These are phyloP conservation scores for Vitis hybrid DNA, from an alignment of 177 flowering plant species.

Conservation along the genomic window DNA sequence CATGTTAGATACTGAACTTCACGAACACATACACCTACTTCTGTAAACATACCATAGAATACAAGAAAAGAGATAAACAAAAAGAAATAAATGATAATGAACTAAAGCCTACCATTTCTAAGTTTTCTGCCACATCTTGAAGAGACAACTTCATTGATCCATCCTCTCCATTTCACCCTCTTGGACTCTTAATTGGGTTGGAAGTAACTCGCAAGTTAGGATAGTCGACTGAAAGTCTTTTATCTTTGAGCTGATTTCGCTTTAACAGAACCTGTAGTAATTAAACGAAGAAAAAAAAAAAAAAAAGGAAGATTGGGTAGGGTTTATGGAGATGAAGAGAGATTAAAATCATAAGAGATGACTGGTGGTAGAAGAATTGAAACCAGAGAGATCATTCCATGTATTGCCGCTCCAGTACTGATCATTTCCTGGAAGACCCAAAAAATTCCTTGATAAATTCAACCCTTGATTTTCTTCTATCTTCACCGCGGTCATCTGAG, in stretches of 20 bases:
- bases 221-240: conserved; percentile 3
- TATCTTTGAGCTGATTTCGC: conserved; percentile 3
- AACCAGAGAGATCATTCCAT: conserved; percentile 50
- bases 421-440: conserved; percentile 37
- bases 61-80: conserved; percentile 3
- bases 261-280: conserved; percentile 10
- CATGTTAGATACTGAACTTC: conserved; percentile 26
- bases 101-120: conserved; percentile 31
- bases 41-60: conserved; percentile 13
- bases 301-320: background rate
- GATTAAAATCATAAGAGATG: conserved; percentile 32
- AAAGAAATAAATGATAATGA: conserved; percentile 6
- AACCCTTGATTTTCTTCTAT: conserved; percentile 43
- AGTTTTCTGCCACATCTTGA: conserved; percentile 7
- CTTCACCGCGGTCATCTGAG: conserved; percentile 29
- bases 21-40: conserved; percentile 21
- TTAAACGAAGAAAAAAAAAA: background rate
- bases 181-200: background rate
- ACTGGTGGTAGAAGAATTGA: conserved; percentile 41
- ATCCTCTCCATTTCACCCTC: conserved; percentile 9
- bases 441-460: conserved; percentile 42
- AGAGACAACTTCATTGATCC: conserved; percentile 14
- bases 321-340: background rate
- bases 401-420: conserved; percentile 42
- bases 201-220: conserved; percentile 2